These are phyloP conservation scores for Megacollybia marginata DNA, from an alignment of 768 basidiomycete genomes.

Conservation along the genomic window DNA sequence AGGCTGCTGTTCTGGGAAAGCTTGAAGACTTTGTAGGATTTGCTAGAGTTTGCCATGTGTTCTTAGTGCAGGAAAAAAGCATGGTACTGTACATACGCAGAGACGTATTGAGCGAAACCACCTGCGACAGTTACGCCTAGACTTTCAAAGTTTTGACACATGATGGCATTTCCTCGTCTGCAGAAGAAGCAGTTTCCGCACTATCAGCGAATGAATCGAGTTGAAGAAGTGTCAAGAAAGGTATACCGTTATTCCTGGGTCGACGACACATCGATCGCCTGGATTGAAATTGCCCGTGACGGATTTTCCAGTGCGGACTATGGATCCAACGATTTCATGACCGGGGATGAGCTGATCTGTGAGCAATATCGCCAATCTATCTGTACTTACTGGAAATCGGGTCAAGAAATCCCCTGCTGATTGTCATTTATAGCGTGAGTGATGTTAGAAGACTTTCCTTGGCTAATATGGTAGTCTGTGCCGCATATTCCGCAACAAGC, in stretches of 20 bases:
- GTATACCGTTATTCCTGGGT: constrained; percentile 44
- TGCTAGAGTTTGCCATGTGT: no score
- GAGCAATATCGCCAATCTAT: background rate
- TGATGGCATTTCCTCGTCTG: constrained; percentile 55
- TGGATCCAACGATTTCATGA: constrained; percentile 52
- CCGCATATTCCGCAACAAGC: constrained; percentile 42
- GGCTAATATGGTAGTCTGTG: constrained; percentile 48
- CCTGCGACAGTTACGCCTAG: constrained; percentile 58
- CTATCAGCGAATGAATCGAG: constrained; percentile 8
- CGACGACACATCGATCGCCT: constrained; percentile 57
- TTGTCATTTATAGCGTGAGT: background rate
- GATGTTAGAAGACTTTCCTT: constrained; percentile 12
- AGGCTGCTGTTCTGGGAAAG: constrained; percentile 71
- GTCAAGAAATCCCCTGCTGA: constrained; percentile 35
- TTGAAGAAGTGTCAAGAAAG: background rate
- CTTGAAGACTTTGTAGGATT: constrained; percentile 22
- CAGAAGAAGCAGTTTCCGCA: constrained; percentile 70
- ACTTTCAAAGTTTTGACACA: constrained; percentile 66
- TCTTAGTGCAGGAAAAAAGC: background rate
- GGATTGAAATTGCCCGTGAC: constrained; percentile 35
- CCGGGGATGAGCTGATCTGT: constrained; percentile 49
- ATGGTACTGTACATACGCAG: constrained; percentile 36
- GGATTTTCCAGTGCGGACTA: constrained; percentile 48
- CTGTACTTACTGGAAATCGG: constrained; percentile 30
- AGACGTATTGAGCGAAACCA: constrained; percentile 71